Conservation (phyloP, 2,329 filamentous ascomycete genomes). For the Verticillium alfalfae region DNA sequence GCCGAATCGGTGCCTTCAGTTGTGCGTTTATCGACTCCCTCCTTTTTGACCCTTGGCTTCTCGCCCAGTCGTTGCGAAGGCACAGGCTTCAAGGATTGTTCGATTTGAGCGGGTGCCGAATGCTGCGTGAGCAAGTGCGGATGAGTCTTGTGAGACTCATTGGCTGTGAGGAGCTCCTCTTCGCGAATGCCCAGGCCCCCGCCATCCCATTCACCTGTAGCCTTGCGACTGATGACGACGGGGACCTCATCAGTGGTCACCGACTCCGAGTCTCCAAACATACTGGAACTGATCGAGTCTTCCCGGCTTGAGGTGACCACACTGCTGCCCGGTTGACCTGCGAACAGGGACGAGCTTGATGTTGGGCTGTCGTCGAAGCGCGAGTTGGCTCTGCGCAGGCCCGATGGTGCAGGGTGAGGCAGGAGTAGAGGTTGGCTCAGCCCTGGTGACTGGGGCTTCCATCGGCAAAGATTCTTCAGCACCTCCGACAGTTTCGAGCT, state of each 20-base stretch:
- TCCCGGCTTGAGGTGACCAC: slow-evolving; percentile 76
- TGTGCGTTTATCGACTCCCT: slow-evolving; percentile 66
- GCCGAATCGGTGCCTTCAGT: slow-evolving; percentile 78
- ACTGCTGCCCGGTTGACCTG: slow-evolving; percentile 64
- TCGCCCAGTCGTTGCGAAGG: slow-evolving; percentile 65
- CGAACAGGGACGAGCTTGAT: slow-evolving; percentile 68
- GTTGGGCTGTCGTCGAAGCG: slow-evolving; percentile 78
- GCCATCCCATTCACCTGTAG: slow-evolving; percentile 72
- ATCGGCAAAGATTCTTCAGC: slow-evolving; percentile 81
- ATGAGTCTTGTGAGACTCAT: slow-evolving; percentile 34
- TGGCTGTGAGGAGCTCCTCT: slow-evolving; percentile 37
- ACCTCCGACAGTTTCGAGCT: slow-evolving; percentile 86
- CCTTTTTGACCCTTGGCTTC: slow-evolving; percentile 67
- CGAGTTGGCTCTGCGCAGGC: slow-evolving; percentile 58
- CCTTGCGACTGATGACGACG: slow-evolving; percentile 67
- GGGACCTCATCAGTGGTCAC: slow-evolving; percentile 73
- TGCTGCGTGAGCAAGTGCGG: slow-evolving; percentile 53
- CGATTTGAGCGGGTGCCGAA: slow-evolving; percentile 60
- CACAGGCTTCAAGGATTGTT: slow-evolving; percentile 37
- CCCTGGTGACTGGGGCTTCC: slow-evolving; percentile 68
- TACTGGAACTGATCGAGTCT: slow-evolving; percentile 82
- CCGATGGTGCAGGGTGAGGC: slow-evolving; percentile 56
- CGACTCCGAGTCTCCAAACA: slow-evolving; percentile 82
- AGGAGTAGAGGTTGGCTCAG: slow-evolving; percentile 36
- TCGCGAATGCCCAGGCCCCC: slow-evolving; percentile 73